A percentile compares a stretch with the other conserved stretches of the same genome.
phyloP scores from a whole-genome alignment of 2,329 filamentous ascomycete species.

The Hypoxylon sp. region DNA sequence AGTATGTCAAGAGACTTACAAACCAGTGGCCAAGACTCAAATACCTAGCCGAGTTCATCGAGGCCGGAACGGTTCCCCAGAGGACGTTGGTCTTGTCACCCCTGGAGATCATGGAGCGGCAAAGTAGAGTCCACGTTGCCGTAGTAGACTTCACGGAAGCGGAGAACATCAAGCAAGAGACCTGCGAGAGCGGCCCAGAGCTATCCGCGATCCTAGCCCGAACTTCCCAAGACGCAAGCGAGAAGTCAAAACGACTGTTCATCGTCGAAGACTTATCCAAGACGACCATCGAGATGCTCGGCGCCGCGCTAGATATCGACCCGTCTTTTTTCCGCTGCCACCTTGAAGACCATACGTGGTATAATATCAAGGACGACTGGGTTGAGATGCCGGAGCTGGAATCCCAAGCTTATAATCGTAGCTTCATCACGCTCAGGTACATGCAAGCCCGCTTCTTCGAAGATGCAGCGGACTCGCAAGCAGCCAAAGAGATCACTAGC shows the following conservation, averaged over 20 bases:
- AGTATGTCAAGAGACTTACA: conserved; percentile 5
- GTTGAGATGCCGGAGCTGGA: conserved; percentile 13
- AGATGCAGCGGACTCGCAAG: not conserved
- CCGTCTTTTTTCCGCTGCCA: conserved; percentile 9
- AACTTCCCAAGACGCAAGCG: not conserved
- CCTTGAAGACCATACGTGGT: conserved; percentile 16
- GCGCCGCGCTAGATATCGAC: conserved; percentile 10
- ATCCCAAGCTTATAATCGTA: conserved; percentile 11
- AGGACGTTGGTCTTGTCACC: conserved; percentile 3
- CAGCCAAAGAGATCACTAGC: conserved; percentile 3
- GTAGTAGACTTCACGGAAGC: conserved; percentile 8
- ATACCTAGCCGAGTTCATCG: conserved; percentile 11
- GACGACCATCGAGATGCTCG: conserved; percentile 10
- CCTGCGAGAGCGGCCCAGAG: not conserved
- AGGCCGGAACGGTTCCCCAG: conserved; percentile 1
- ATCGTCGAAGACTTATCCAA: conserved; percentile 14
- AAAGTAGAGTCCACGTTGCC: conserved; percentile 6
- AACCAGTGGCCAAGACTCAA: conserved; percentile 8
- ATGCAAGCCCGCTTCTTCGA: conserved; percentile 15
- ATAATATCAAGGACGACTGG: conserved; percentile 15
- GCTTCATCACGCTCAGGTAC: conserved; percentile 16
- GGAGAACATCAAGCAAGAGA: not conserved
- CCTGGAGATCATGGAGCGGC: conserved; percentile 6
- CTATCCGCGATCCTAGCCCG: conserved; percentile 1
- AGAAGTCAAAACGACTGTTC: conserved; percentile 1